Percentiles rank a stretch among this genome's conserved stretches.
Conservation (phyloP, 2,329 filamentous ascomycete genomes). For the Aspergillus niger region DNA sequence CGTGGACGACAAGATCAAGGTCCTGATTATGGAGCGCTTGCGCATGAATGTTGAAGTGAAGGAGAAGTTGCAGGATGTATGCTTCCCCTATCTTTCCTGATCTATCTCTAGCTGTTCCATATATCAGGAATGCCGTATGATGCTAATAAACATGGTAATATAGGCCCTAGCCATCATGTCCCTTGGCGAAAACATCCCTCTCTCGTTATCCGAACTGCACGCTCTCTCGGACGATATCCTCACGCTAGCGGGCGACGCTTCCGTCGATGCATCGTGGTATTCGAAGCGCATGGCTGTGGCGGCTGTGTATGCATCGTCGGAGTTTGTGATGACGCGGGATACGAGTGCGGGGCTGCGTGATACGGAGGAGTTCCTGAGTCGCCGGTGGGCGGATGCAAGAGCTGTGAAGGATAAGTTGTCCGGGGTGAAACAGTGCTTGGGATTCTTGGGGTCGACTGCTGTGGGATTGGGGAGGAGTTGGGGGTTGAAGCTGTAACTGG, state of each 20-base stretch:
- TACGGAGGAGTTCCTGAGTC: slow-evolving; percentile 76
- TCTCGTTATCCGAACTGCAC: slow-evolving; percentile 76
- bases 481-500: slow-evolving; percentile 70
- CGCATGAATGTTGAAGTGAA: slow-evolving; percentile 72
- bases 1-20: slow-evolving; percentile 66
- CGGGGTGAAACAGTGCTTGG: slow-evolving; percentile 73
- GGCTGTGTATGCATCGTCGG: slow-evolving; percentile 72
- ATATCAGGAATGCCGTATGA: no score
- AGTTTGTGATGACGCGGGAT: slow-evolving; percentile 95
- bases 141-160: neutral
- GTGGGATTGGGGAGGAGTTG: slow-evolving; percentile 86
- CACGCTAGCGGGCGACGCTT: slow-evolving; percentile 77
- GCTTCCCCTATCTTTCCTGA: neutral
- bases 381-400: slow-evolving; percentile 70
- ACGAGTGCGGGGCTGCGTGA: slow-evolving; percentile 69
- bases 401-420: slow-evolving; percentile 63
- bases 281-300: slow-evolving; percentile 66
- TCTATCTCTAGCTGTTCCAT: no score
- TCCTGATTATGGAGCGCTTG: slow-evolving; percentile 74
- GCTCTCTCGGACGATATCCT: slow-evolving; percentile 88
- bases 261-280: slow-evolving; percentile 89
- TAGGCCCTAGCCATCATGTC: slow-evolving; percentile 90
- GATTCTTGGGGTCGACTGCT: slow-evolving; percentile 74
- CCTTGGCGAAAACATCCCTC: slow-evolving; percentile 73
- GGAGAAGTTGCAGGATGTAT: slow-evolving; percentile 81